These are phyloP conservation scores for Trichoderma harzianum DNA, from an alignment of 2,329 filamentous ascomycete species.

Conservation along the genomic window DNA sequence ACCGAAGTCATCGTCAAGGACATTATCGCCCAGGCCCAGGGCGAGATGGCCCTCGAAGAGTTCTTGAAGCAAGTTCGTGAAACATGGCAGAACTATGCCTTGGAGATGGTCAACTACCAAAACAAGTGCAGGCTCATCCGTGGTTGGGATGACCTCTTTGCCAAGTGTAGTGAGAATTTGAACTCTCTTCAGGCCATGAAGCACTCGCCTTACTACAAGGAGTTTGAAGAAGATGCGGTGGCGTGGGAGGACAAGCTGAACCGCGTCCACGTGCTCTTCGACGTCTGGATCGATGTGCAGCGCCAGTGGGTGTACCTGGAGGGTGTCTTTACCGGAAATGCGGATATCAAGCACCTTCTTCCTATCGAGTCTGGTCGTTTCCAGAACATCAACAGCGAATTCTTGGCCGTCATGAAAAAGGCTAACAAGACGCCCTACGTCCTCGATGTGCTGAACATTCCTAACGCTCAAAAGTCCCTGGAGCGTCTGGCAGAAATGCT, in stretches of 20 bases:
- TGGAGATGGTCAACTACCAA: constrained; percentile 95
- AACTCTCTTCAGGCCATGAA: constrained; percentile 98
- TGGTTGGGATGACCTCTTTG: constrained; percentile 96
- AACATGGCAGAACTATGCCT: constrained; percentile 90
- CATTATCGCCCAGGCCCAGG: constrained; percentile 92
- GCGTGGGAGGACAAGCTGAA: constrained; percentile 98
- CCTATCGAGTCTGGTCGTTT: constrained; percentile 96
- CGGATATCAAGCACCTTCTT: constrained; percentile 95
- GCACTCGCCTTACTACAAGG: constrained; percentile 98
- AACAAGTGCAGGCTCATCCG: constrained; percentile 97
- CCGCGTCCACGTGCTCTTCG: constrained; percentile 93
- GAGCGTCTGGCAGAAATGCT: constrained; percentile 94
- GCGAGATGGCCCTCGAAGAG: constrained; percentile 97
- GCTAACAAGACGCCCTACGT: constrained; percentile 96
- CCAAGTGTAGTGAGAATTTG: constrained; percentile 96
- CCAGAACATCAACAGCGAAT: constrained; percentile 99
- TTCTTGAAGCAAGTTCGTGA: constrained; percentile 96
- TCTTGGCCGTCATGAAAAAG: constrained; percentile 99
- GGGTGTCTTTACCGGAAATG: constrained; percentile 97
- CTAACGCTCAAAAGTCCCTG: constrained; percentile 90
- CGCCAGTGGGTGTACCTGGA: constrained; percentile 99
- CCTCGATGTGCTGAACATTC: constrained; percentile 91
- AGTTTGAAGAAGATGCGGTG: constrained; percentile 96
- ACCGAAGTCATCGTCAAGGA: constrained; percentile 86
- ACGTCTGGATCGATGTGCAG: constrained; percentile 99